These are phyloP conservation scores for Tolypocladium inflatum DNA, from an alignment of 2,329 filamentous ascomycete species.

Conservation along the genomic window DNA sequence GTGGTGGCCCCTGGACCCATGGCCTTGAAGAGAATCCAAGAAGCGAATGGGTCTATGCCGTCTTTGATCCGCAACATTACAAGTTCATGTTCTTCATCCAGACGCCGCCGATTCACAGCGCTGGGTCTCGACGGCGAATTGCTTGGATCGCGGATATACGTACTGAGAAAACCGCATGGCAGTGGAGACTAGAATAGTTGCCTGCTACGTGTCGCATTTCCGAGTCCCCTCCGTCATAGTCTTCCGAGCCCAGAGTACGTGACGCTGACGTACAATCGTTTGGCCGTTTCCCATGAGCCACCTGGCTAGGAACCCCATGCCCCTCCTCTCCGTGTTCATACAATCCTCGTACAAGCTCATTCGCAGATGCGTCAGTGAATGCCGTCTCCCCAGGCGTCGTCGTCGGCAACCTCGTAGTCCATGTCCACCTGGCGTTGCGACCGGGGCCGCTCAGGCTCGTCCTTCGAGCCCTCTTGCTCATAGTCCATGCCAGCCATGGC, in stretches of 20 bases:
- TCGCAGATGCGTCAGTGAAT: not conserved
- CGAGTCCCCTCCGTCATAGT: not conserved
- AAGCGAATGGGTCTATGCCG: not conserved
- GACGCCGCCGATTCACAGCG: not conserved
- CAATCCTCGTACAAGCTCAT: not conserved
- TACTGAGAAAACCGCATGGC: not conserved
- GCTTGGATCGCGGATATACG: not conserved
- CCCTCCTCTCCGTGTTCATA: not conserved
- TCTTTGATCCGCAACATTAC: not conserved
- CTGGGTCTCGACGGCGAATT: not conserved
- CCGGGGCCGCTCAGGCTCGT: constrained; percentile 7
- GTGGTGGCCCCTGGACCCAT: not conserved
- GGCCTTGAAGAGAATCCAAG: not conserved
- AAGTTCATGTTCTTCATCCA: not conserved
- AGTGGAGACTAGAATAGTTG: not conserved
- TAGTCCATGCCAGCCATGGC: constrained; percentile 13
- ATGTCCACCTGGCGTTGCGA: constrained; percentile 29
- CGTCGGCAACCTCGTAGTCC: constrained; percentile 46
- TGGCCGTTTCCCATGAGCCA: not conserved
- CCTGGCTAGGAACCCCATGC: not conserved
- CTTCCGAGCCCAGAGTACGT: not conserved
- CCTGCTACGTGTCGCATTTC: not conserved
- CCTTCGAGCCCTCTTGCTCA: constrained; percentile 11
- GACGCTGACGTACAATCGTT: not conserved
- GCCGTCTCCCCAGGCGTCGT: constrained; percentile 32